Percentiles rank a stretch among this genome's conserved stretches.
Evolutionary conservation across 2,329 filamentous ascomycete species (phyloP).

Genomic region (Aspergillus spinulosporus): DNA sequence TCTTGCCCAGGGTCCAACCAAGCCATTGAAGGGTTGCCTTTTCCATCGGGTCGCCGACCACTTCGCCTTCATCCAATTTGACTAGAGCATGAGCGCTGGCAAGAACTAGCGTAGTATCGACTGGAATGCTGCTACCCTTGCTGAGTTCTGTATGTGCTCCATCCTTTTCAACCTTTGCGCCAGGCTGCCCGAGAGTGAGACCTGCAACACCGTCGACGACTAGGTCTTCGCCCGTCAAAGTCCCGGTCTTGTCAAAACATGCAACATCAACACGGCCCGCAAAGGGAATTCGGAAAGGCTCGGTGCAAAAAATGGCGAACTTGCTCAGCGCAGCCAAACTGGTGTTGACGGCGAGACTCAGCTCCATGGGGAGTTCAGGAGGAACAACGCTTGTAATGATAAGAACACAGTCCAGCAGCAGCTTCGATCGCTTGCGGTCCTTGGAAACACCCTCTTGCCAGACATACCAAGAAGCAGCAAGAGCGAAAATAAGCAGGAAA

Average conservation of each 20-base stretch:
- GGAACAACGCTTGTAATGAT: conserved; percentile 98
- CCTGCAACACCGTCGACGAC: conserved; percentile 97
- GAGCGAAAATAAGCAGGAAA: conserved; percentile 91
- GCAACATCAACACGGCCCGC: conserved; percentile 93
- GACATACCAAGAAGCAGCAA: conserved; percentile 98
- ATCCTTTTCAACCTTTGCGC: conserved; percentile 69
- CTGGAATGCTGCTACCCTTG: conserved; percentile 66
- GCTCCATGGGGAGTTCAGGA: conserved; percentile 95
- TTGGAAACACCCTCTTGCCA: conserved; percentile 95
- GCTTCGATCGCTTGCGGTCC: conserved; percentile 95
- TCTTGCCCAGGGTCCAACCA: conserved; percentile 88
- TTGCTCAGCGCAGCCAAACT: conserved; percentile 92
- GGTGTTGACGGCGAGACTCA: conserved; percentile 96
- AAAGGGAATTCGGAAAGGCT: conserved; percentile 96
- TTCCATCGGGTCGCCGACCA: conserved; percentile 98
- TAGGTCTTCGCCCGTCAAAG: conserved; percentile 90
- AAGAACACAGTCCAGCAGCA: conserved; percentile 93
- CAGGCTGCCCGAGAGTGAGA: conserved; percentile 68
- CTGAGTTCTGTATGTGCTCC: conserved; percentile 80
- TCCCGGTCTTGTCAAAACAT: conserved; percentile 98
- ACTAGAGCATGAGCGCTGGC: conserved; percentile 94
- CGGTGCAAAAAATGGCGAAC: conserved; percentile 96
- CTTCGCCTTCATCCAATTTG: conserved; percentile 92
- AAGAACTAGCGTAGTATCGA: conserved; percentile 88
- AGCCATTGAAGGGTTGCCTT: conserved; percentile 89